These are phyloP conservation scores for Akanthomyces uredinophilus DNA, from an alignment of 2,329 filamentous ascomycete genomes.

Conservation along the genomic window DNA sequence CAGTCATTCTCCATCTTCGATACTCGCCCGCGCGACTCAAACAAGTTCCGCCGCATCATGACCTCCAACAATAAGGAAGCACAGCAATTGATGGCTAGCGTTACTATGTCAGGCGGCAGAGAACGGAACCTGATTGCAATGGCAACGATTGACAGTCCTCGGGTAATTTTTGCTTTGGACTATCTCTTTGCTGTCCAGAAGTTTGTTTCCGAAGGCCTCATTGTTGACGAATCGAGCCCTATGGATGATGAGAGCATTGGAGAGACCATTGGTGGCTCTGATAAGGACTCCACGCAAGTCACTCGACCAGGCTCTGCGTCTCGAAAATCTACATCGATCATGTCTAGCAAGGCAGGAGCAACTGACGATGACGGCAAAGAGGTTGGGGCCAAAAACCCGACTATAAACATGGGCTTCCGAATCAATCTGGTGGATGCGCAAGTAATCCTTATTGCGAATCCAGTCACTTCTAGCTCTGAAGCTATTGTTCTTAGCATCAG, in stretches of 20 bases:
- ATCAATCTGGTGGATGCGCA: conserved; percentile 95
- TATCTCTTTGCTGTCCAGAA: conserved; percentile 87
- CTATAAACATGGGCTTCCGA: conserved; percentile 77
- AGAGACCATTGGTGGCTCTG: conserved; percentile 55
- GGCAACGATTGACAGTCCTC: conserved; percentile 88
- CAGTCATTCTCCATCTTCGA: conserved; percentile 94
- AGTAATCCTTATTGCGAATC: conserved; percentile 93
- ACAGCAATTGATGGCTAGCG: conserved; percentile 96
- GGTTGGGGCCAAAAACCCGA: conserved; percentile 18
- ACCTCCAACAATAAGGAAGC: conserved; percentile 90
- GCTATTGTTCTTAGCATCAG: conserved; percentile 94
- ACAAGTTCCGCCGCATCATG: conserved; percentile 98
- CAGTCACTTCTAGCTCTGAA: conserved; percentile 81
- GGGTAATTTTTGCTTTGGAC: conserved; percentile 91
- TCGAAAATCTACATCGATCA: conserved; percentile 24
- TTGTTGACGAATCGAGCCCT: conserved; percentile 51
- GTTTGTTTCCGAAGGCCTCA: conserved; percentile 69
- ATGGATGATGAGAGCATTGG: conserved; percentile 48
- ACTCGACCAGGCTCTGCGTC: conserved; percentile 36
- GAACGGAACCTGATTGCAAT: conserved; percentile 83
- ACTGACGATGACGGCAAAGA: not conserved
- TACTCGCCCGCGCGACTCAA: conserved; percentile 80
- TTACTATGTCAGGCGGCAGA: conserved; percentile 83
- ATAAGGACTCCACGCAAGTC: conserved; percentile 52
- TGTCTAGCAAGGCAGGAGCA: conserved; percentile 17